Evolutionary conservation across 2,329 filamentous ascomycete species (phyloP), one percentile per base, ranked within the genome.

Genomic region (Alternaria brassicae): DNA sequence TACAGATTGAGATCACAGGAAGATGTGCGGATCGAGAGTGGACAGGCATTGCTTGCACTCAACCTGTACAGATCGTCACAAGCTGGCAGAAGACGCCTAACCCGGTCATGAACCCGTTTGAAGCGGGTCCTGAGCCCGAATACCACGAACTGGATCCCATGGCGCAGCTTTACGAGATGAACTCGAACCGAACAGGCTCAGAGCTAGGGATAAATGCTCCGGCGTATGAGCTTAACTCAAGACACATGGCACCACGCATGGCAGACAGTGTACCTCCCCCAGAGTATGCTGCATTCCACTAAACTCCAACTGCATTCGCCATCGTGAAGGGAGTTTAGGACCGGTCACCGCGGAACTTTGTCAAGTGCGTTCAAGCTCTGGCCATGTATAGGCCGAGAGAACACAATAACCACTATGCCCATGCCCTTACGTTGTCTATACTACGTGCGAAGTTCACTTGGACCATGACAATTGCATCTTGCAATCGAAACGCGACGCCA

Each of bases 1-100:
- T 74, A 4, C 63, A 69, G 44, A 68, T 75, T 3, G 60, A 69
- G 8, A 51, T 74, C 2, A 69, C 70, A 62, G 68, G 69, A 12
- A 67, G 68, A 52, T 75, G 72, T 34, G 72, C 63, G 1, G 66
- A 61, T n/a, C 68, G 68, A 28, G 68, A 71, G 17, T 71, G 68
- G 48, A 52, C 54, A 1, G 61, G 62, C 0, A 62, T 67, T 2
- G 59, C 60, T 2, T 69, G 64, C 25, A 65, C 53, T 10, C 60
- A 63, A 4, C 53, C 57, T 1, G 63, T 71, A 1, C 67, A 71
- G n/a, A 23, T 71, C 34, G 62, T 69, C 5, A 65, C 67, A 1
- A 53, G 48, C 2, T 69, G 59, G 61, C 41, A 48, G 17, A 52
- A 30, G 19, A 21, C 40, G 4, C 23, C 40, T 4, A 44, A 25